Base-by-base conservation (phyloP, 331 rosid species). In the Malus hybrid region DNA sequence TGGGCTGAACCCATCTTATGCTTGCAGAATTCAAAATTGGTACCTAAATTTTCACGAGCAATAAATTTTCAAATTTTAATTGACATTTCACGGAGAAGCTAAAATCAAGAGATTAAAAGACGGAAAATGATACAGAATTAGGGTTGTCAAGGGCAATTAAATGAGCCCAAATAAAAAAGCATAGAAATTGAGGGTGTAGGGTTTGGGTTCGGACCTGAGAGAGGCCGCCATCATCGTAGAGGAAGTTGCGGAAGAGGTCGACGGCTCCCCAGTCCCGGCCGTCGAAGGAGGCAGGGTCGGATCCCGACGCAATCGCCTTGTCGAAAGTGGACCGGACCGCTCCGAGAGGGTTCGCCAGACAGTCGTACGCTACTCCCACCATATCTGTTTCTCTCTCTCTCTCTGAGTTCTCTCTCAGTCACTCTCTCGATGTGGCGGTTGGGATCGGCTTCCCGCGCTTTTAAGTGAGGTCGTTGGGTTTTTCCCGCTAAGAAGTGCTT, bases 251-350 rank as follows among this genome's bases (percentile, higher is more conserved):
- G 90, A 94, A 92, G 73, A 89, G 90, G 14, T 87, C 84, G 28
- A 87, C 26, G 30, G 78, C 93, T 10, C 97, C 99, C 99, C 99
- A 94, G 75, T 94, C 97, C 50, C 61, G 58, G 81, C 86, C 85
- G 74, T 78, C 74, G 30, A 93, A 78, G 28, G 84, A 74, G 75
- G 87, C 50, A 15, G 95, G 93, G 72, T 88, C 90, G 70, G 91
- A 79, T 36, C 82, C 92, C 57, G 90, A 76, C 0, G 93, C 71
- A 0, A 89, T 24, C 63, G 90, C 97, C 52, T 85, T 80, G 56
- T 84, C 95, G 87, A 90, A 94, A 42, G 97, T 90, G 22, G 93
- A 90, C 84, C 97, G 86, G 0, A 94, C 88, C 30, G 88, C 97
- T 0, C 96, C 99, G 33, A 92, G 88, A 42, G 99, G 99, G 77